Evolutionary conservation across 306 rosid genomes (phyloP), one percentile per base, ranked within the genome.

Genomic region (Cotoneaster glaucophyllus): DNA sequence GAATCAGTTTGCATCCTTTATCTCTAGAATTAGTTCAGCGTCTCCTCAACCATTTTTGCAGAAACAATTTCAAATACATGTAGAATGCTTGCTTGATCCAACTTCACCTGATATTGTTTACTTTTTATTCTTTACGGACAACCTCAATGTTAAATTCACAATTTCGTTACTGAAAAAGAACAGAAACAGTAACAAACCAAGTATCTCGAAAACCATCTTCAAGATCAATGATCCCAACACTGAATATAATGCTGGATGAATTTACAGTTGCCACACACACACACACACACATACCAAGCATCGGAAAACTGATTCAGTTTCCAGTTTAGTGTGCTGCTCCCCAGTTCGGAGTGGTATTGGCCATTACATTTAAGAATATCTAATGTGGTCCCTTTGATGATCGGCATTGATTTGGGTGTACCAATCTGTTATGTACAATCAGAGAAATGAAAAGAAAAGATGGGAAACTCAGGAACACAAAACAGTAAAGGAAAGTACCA

Each of bases 101-200:
- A 0, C 8, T 18, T 64, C 68, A 77, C 88, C 89, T 54, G 88
- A 89, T 53, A 87, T 75, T 69, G 81, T 48, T 5, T 48, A 15
- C 76, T 78, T 79, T 89, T 83, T 84, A 85, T 93, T 90, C 91
- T 77, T 85, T 87, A 28, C 90, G 75, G 57, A 94, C 93, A 78
- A 89, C 90, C 91, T 91, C 87, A 85, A 86, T 64, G 69, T 78
- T 18, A 70, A 81, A 84, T 56, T 77, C 70, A 10, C 18, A 37
- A 6, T 3, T 12, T 12, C 5, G 15, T 22, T 14, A 57, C 24
- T 2, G 25, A 34, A 19, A 44, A 15, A 34, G 10, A 8, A 4
- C 32, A 41, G 12, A 59, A 12, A 25, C 34, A 59, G 18, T 24
- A 22, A 10, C 28, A 57, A 57, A 34, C 4, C 62, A 6, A n/a